Base-by-base conservation (phyloP, 495 filamentous ascomycete species). In the Aspergillus hancockii region DNA sequence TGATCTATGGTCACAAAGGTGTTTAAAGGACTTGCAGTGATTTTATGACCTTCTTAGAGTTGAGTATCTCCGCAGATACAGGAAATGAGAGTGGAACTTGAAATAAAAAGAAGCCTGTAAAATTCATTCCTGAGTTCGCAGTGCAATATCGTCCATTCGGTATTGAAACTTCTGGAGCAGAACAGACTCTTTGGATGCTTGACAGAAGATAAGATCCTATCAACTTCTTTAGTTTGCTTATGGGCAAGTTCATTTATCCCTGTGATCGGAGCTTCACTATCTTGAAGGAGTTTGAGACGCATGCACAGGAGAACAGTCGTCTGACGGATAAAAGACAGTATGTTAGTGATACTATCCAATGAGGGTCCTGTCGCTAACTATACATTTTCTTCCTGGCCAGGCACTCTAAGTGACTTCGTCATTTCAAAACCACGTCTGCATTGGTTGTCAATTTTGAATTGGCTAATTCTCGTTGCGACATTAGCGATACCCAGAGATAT, bases 381-480 rank as follows among this genome's bases (percentile, higher is more conserved):
- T 30, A 19, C 53, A 6, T 28, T n/a, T 5, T 34, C 2, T 34
- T 19, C 13, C n/a, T 19, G 32, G n/a, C 14, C 30, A 67, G 72
- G 23, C 80, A 78, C 57, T 76, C 80, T 8, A 61, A 61, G 8
- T 86, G 83, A 60, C 61, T 69, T 53, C 76, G 75, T 30, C 28
- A 66, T n/a, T 84, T 82, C 75, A 67, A 72, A 9, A 72, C 66
- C 6, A 69, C 64, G 5, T 65, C 72, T 4, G 77, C 78, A 1
- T 63, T 85, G 0, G 64, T 83, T 23, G 66, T 71, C 0, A 83
- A 87, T 54, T 77, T 76, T 61, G 84, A 87, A 67, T 67, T 71
- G 2, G 57, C 69, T 1, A 71, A 52, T 22, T 61, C 60, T 10
- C 72, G 71, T 18, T 87, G 83, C 70, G 57, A 67, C 7, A 67